Conservation (phyloP, 2,329 filamentous ascomycete genomes). For the Colletotrichum sp. region DNA sequence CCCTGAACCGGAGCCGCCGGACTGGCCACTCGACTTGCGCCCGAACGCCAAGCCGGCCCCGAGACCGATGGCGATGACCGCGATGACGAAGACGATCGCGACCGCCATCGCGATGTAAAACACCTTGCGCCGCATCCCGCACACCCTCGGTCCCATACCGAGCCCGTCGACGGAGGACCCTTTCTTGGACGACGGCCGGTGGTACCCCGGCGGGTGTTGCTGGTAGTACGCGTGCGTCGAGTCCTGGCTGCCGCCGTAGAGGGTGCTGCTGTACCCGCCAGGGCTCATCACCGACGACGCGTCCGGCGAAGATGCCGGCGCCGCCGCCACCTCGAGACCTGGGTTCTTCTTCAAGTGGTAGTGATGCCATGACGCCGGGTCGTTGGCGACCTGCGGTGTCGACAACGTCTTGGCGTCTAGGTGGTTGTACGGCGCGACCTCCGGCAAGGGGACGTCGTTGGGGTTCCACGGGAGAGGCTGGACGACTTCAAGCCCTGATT, state of each 20-base stretch:
- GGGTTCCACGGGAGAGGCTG: slow-evolving; percentile 1
- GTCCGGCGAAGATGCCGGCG: not conserved
- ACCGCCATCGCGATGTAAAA: slow-evolving; percentile 26
- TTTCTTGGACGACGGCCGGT: not conserved
- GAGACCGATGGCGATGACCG: slow-evolving; percentile 26
- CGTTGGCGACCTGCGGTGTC: slow-evolving; percentile 3
- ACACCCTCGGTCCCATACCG: slow-evolving; percentile 9
- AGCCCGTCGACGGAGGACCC: not conserved
- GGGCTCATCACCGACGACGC: not conserved
- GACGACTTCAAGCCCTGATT: slow-evolving; percentile 10
- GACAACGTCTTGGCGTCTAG: not conserved
- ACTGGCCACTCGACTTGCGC: not conserved
- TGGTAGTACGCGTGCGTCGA: not conserved
- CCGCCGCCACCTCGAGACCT: not conserved
- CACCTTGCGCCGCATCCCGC: slow-evolving; percentile 24
- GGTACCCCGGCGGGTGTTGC: not conserved
- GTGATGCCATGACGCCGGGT: not conserved
- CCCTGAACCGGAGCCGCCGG: not conserved
- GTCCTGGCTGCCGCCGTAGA: not conserved
- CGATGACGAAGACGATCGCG: slow-evolving; percentile 21
- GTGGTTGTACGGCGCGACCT: not conserved
- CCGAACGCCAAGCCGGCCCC: slow-evolving; percentile 25
- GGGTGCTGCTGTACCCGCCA: not conserved
- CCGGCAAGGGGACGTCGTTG: slow-evolving; percentile 2
- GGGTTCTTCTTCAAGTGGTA: slow-evolving; percentile 5